phyloP scores from a whole-genome alignment of 1,139 yeast genomes.

The Diutina rugosa region DNA sequence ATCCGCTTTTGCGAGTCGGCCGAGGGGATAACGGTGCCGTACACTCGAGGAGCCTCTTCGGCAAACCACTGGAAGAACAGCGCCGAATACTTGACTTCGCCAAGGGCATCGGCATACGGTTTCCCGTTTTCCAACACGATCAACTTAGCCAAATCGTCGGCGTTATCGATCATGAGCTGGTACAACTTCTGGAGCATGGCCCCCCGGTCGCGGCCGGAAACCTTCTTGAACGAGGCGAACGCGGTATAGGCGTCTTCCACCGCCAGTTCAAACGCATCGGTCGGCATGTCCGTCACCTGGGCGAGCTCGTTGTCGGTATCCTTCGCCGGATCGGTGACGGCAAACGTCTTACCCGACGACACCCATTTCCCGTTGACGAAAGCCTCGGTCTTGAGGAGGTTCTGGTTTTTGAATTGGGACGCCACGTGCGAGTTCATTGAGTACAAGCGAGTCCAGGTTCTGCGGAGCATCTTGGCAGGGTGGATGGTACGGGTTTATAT shows the following conservation, averaged over 20 bases:
- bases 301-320: slow-evolving; percentile 25
- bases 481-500: neutral
- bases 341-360: slow-evolving; percentile 31
- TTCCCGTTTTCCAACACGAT: slow-evolving; percentile 80
- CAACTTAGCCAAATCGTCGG: slow-evolving; percentile 61
- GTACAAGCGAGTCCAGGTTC: neutral
- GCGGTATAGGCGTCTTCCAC: slow-evolving; percentile 50
- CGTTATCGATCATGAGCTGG: slow-evolving; percentile 48
- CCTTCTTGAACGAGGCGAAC: slow-evolving; percentile 42
- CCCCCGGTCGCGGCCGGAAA: slow-evolving; percentile 56
- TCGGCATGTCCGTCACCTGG: neutral
- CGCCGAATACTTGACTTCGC: slow-evolving; percentile 69
- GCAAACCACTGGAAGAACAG: slow-evolving; percentile 79
- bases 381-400: slow-evolving; percentile 44
- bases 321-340: slow-evolving; percentile 66
- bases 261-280: slow-evolving; percentile 20
- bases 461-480: neutral
- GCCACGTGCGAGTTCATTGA: neutral
- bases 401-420: slow-evolving; percentile 21
- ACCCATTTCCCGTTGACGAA: slow-evolving; percentile 51
- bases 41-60: slow-evolving; percentile 70
- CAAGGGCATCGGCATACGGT: slow-evolving; percentile 60
- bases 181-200: slow-evolving; percentile 46
- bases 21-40: slow-evolving; percentile 66
- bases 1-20: slow-evolving; percentile 44